Evolutionary conservation across 257 asterid species (phyloP).

Genomic region (Nicotiana tomentosiformis): DNA sequence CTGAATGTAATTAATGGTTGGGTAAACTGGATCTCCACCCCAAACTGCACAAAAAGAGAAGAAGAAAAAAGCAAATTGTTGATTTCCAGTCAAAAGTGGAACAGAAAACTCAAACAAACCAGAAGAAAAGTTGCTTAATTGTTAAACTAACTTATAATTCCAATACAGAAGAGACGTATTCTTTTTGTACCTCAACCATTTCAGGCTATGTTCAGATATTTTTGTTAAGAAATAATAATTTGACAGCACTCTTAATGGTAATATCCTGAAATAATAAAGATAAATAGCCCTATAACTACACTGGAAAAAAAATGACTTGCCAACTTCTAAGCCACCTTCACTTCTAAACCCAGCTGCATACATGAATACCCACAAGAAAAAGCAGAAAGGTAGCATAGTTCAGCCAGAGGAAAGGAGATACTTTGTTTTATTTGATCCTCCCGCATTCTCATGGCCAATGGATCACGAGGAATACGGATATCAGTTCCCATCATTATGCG

Average conservation of each 20-base stretch:
- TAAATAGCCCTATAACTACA: not conserved
- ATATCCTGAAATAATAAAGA: not conserved
- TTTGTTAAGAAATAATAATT: not conserved
- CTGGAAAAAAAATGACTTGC: not conserved
- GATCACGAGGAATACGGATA: slow-evolving; percentile 76
- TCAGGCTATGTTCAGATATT: not conserved
- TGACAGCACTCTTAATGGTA: not conserved
- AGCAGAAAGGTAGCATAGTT: not conserved
- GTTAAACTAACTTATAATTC: not conserved
- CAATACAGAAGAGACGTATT: not conserved
- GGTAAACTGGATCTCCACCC: slow-evolving; percentile 99
- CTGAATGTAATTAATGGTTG: slow-evolving; percentile 91
- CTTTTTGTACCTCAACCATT: not conserved
- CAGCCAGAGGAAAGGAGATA: slow-evolving; percentile 21
- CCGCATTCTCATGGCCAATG: slow-evolving; percentile 85
- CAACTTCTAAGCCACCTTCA: not conserved
- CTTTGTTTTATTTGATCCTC: slow-evolving; percentile 95
- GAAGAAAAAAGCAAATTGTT: not conserved
- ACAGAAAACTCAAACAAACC: not conserved
- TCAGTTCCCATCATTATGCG: slow-evolving; percentile 98
- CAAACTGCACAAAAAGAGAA: slow-evolving; percentile 53
- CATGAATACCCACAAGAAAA: not conserved
- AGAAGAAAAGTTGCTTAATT: not conserved
- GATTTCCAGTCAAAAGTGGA: not conserved
- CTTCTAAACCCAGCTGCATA: not conserved